Conservation (phyloP, 768 basidiomycete genomes). For the Crucibulum laeve region DNA sequence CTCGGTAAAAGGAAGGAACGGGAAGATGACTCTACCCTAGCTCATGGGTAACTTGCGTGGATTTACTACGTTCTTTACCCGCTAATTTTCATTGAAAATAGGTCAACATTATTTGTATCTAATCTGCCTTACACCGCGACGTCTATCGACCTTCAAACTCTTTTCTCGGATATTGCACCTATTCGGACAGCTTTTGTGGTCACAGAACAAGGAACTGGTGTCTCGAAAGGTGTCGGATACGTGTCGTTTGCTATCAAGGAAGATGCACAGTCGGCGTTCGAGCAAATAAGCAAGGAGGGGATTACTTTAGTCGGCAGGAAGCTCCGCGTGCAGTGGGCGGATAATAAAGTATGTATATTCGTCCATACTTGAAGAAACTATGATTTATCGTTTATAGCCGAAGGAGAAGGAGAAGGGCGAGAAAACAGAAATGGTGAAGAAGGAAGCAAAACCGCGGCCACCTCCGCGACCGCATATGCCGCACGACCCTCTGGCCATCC, state of each 20-base stretch:
- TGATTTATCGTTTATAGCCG: slow-evolving; percentile 7
- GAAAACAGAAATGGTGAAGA: slow-evolving; percentile 21
- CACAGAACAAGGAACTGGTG: slow-evolving; percentile 64
- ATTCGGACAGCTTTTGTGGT: slow-evolving; percentile 94
- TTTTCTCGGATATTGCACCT: slow-evolving; percentile 95
- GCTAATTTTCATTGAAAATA: slow-evolving; percentile 15
- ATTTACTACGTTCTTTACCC: neutral
- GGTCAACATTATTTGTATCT: slow-evolving; percentile 89
- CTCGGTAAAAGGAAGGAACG: slow-evolving; percentile 18
- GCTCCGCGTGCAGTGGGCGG: slow-evolving; percentile 78
- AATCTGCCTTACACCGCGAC: slow-evolving; percentile 91
- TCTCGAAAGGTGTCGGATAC: slow-evolving; percentile 95
- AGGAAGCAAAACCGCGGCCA: slow-evolving; percentile 36
- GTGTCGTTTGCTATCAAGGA: slow-evolving; percentile 88
- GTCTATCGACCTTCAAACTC: slow-evolving; percentile 83
- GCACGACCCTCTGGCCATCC: slow-evolving; percentile 77
- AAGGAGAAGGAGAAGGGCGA: slow-evolving; percentile 26
- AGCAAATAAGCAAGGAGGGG: slow-evolving; percentile 59
- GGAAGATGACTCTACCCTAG: slow-evolving; percentile 8
- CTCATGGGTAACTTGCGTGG: slow-evolving; percentile 13
- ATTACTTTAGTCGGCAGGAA: slow-evolving; percentile 64
- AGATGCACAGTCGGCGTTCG: slow-evolving; percentile 76
- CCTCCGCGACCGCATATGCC: slow-evolving; percentile 27
- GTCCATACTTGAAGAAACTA: neutral
- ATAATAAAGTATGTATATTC: slow-evolving; percentile 53